phyloP scores from a whole-genome alignment of 192 early-diverging fungal genomes.

The Entomortierella beljakovae region DNA sequence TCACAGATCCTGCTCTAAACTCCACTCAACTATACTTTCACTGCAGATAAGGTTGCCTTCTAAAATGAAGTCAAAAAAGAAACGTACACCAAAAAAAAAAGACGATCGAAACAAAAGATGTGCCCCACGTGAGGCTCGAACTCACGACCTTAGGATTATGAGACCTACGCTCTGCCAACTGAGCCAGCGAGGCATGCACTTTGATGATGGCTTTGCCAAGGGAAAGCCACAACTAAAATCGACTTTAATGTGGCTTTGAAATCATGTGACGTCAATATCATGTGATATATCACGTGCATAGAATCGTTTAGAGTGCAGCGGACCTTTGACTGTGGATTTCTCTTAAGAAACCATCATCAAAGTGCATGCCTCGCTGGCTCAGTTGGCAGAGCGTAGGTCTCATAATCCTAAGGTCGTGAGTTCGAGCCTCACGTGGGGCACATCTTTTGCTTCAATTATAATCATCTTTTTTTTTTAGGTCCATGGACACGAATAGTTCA shows the following conservation, averaged over 20 bases:
- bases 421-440: conserved; percentile 58
- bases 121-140: conserved; percentile 58
- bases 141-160: conserved; percentile 61
- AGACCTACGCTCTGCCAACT: conserved; percentile 62
- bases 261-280: too few species aligned
- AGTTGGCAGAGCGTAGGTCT: conserved; percentile 62
- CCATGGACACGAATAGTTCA: neutral
- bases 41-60: too few species aligned
- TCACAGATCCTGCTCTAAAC: too few species aligned
- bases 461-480: neutral
- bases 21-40: too few species aligned
- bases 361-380: conserved; percentile 52
- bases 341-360: neutral
- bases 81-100: neutral
- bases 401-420: conserved; percentile 61
- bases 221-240: too few species aligned
- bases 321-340: too few species aligned
- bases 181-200: conserved; percentile 52
- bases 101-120: conserved; percentile 2
- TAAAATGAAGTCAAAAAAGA: too few species aligned
- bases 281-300: too few species aligned
- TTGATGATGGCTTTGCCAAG: neutral
- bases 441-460: conserved; percentile 1
- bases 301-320: too few species aligned
- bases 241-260: neutral